Evolutionary conservation across 2,329 filamentous ascomycete genomes (phyloP).

Genomic region (Pseudopithomyces chartarum): DNA sequence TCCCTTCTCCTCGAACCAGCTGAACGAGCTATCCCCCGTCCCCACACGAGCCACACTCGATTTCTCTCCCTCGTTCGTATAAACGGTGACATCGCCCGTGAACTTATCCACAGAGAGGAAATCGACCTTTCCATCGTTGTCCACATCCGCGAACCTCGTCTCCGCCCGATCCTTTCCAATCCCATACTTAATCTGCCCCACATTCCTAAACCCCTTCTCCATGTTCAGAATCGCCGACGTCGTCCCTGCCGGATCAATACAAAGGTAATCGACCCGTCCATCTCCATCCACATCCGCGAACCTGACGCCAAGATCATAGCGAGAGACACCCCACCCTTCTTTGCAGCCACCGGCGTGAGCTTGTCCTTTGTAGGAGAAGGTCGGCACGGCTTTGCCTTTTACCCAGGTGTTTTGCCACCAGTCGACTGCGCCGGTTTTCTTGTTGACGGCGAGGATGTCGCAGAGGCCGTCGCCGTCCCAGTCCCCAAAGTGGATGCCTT

Average conservation of each 20-base stretch:
- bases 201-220: slow-evolving; percentile 36
- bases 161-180: slow-evolving; percentile 41
- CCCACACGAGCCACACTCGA: slow-evolving; percentile 15
- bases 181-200: slow-evolving; percentile 21
- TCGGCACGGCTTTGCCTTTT: background rate
- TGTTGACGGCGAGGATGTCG: slow-evolving; percentile 42
- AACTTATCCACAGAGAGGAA: slow-evolving; percentile 39
- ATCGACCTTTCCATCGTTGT: slow-evolving; percentile 45
- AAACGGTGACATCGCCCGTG: slow-evolving; percentile 37
- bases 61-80: slow-evolving; percentile 34
- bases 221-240: slow-evolving; percentile 14
- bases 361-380: slow-evolving; percentile 2
- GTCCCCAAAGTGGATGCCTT: slow-evolving; percentile 42
- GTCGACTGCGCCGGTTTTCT: slow-evolving; percentile 27
- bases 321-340: slow-evolving; percentile 28
- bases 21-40: slow-evolving; percentile 6
- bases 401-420: slow-evolving; percentile 29
- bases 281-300: slow-evolving; percentile 40
- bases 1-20: slow-evolving; percentile 7
- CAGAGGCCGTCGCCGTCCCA: slow-evolving; percentile 46
- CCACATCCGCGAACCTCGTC: slow-evolving; percentile 46
- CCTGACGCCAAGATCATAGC: slow-evolving; percentile 33
- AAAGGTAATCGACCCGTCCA: slow-evolving; percentile 22
- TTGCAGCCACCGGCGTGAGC: slow-evolving; percentile 18
- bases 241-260: slow-evolving; percentile 12